Evolutionary conservation across 495 filamentous ascomycete genomes (phyloP).

Genomic region (Cercophora newfieldiana): DNA sequence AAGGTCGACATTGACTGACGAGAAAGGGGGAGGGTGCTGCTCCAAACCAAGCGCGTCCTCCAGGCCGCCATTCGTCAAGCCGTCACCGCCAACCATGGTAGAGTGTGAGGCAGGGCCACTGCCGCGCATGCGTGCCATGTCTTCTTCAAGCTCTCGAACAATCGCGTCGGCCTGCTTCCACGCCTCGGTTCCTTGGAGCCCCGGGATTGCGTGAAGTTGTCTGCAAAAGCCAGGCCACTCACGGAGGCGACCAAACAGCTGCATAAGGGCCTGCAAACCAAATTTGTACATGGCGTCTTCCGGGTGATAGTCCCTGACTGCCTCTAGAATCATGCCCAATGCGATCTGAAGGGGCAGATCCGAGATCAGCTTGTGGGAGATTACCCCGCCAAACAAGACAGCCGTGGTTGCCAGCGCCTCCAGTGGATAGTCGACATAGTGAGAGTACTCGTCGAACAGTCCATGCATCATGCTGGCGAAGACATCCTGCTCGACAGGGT

Average conservation of each 20-base stretch:
- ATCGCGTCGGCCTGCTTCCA: conserved; percentile 81
- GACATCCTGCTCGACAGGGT: conserved; percentile 82
- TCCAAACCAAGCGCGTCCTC: conserved; percentile 61
- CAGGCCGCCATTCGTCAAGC: conserved; percentile 63
- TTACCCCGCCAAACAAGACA: conserved; percentile 95
- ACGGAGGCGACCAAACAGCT: conserved; percentile 74
- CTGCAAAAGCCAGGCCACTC: conserved; percentile 93
- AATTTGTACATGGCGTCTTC: conserved; percentile 97
- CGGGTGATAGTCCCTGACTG: conserved; percentile 76
- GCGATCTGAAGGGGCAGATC: conserved; percentile 88
- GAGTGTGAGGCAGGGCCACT: conserved; percentile 30
- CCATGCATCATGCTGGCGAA: conserved; percentile 99
- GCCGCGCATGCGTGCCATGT: conserved; percentile 47
- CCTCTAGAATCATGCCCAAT: conserved; percentile 92
- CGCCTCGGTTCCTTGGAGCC: conserved; percentile 79
- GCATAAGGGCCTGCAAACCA: conserved; percentile 91
- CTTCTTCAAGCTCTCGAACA: conserved; percentile 62
- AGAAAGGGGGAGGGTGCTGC: conserved; percentile 60
- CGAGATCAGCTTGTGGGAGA: conserved; percentile 85
- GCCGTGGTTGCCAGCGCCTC: conserved; percentile 93
- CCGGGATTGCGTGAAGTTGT: conserved; percentile 74
- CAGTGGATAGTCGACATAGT: conserved; percentile 90
- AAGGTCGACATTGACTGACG: conserved; percentile 71
- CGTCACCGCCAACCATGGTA: conserved; percentile 17
- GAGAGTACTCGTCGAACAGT: conserved; percentile 94